Percentiles rank a stretch among this genome's conserved stretches.
These are phyloP conservation scores for Fusarium pseudoanthophilum DNA, from an alignment of 2,329 filamentous ascomycete species.

Conservation along the genomic window DNA sequence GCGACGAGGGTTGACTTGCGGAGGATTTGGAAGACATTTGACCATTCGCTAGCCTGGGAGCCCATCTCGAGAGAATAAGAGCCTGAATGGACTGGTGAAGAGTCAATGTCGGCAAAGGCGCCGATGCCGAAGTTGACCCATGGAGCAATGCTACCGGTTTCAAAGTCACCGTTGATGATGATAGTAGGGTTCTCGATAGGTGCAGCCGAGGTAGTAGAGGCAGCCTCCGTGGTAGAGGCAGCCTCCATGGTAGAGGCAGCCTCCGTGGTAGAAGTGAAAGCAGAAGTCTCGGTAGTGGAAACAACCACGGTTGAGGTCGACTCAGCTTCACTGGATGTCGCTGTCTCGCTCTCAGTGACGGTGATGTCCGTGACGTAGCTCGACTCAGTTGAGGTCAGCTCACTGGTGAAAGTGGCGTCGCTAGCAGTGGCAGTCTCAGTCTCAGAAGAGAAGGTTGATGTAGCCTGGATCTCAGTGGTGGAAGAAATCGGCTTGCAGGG, in stretches of 20 bases:
- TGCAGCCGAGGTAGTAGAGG: neutral
- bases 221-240: neutral
- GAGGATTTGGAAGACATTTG: neutral
- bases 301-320: neutral
- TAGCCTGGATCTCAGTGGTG: neutral
- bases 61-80: neutral
- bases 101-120: neutral
- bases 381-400: neutral
- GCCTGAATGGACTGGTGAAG: neutral
- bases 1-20: neutral
- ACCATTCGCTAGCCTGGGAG: neutral
- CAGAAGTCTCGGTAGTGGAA: neutral
- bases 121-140: neutral
- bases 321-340: neutral
- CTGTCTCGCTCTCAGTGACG: neutral
- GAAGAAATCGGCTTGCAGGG: neutral
- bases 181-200: neutral
- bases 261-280: too few relatives aligned
- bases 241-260: too few relatives aligned
- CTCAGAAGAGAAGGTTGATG: neutral
- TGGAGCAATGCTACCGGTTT: neutral
- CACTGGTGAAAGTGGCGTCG: neutral
- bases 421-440: neutral
- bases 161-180: neutral
- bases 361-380: neutral